Conservation (phyloP, 345 rosid species). For the Populus ilicifolia region DNA sequence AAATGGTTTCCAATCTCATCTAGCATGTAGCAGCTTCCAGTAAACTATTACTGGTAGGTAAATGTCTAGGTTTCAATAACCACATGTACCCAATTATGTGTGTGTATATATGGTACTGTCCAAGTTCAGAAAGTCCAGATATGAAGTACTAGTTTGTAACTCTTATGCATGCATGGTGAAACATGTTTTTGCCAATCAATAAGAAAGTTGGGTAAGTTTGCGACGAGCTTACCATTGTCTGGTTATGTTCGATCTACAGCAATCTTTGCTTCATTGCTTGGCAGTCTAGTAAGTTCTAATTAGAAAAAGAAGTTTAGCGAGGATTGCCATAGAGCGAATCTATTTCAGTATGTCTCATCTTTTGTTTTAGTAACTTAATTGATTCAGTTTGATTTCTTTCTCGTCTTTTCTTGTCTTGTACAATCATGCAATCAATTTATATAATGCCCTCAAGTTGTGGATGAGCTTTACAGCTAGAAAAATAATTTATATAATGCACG, state of each 20-base stretch:
- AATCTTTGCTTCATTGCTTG: neutral
- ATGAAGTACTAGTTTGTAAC: neutral
- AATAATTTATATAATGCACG: neutral
- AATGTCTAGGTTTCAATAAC: neutral
- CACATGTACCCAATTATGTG: neutral
- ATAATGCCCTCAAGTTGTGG: neutral
- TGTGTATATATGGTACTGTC: too few species aligned
- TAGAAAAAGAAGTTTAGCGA: neutral
- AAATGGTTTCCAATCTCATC: conserved; percentile 1
- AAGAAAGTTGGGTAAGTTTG: neutral
- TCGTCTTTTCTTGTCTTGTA: neutral
- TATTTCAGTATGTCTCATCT: neutral
- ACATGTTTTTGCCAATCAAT: neutral
- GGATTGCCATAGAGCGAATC: too few species aligned
- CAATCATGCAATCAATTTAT: neutral
- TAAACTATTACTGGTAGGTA: neutral
- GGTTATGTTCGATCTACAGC: neutral
- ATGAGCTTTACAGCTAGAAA: neutral
- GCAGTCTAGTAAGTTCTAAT: neutral
- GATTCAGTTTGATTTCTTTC: neutral
- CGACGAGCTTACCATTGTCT: neutral
- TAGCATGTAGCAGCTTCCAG: neutral
- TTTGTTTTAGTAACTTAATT: neutral
- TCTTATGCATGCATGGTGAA: neutral
- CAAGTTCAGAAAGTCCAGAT: neutral